Base-by-base conservation (phyloP, 192 early-diverging fungal genomes). In the Chytriomyces sp. region DNA sequence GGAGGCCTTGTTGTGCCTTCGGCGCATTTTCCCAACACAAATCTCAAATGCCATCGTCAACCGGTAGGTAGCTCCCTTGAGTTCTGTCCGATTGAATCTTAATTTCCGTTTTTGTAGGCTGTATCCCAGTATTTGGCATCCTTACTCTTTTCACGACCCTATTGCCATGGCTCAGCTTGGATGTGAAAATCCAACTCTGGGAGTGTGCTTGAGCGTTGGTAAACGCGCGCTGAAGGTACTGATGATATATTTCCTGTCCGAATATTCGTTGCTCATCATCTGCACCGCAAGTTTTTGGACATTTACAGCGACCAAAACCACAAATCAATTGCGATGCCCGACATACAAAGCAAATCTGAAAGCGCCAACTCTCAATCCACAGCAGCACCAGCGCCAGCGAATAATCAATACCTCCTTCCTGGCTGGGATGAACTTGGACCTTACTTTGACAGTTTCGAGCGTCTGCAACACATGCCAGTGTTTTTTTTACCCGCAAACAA, bases 401-500 rank as follows among this genome's bases (percentile, higher is more conserved):
- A 2, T 2, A 35, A 35, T 35, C 35, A 35, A 35, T 35, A 35
- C 35, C 35, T 35, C 35, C 53, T 57, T 13, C 53, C 13, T n/a
- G 53, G 53, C 16, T 82, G 81, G 83, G 81, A 84, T 80, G 83
- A 82, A 49, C 74, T 84, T 9, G 66, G 66, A 7, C 81, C 81
- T 20, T 83, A 82, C 67, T 73, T 84, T 45, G 43, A 49, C 28
- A 35, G 71, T n/a, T 84, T 84, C 61, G 83, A 84, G 60, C 43
- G 26, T 26, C 64, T 80, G 11, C 69, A 67, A 48, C 78, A 84
- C 24, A 50, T 84, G 13, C 83, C 83, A 10, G 69, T 84, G 11
- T 83, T 82, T 50, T 84, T 84, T 62, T 77, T 73, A 67, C 82
- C 80, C 50, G 83, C 83, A 28, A 84, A 84, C 50, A 75, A 73